Percentiles rank a stretch among this genome's conserved stretches.
Evolutionary conservation across 176 grass and related monocot species (phyloP).

Genomic region (Musa troglodytarum): DNA sequence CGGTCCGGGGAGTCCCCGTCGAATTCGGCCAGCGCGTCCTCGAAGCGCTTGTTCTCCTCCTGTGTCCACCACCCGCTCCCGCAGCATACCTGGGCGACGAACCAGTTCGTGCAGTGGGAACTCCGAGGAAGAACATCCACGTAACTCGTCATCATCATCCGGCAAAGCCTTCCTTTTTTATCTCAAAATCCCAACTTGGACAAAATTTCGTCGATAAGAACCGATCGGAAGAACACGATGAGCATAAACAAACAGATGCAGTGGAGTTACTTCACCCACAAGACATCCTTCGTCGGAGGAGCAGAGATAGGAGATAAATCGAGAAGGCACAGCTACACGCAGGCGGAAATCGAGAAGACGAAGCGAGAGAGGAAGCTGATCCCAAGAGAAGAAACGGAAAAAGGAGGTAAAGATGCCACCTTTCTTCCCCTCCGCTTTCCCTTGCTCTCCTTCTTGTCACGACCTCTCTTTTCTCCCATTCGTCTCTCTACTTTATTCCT

Average conservation of each 20-base stretch:
- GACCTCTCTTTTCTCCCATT: not conserved
- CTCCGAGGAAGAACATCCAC: conserved; percentile 55
- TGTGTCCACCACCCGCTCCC: conserved; percentile 30
- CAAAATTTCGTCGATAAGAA: not conserved
- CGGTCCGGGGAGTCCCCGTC: conserved; percentile 41
- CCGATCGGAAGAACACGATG: not conserved
- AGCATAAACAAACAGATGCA: not conserved
- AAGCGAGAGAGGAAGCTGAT: not conserved
- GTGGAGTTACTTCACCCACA: not conserved
- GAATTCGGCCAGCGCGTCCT: conserved; percentile 49
- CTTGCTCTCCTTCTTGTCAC: too few species aligned
- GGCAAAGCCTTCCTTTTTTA: not conserved
- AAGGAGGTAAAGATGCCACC: not conserved
- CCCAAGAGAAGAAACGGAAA: not conserved
- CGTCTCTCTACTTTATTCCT: not conserved
- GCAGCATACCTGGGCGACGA: not conserved
- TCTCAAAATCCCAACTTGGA: conserved; percentile 1
- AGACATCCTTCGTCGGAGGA: not conserved
- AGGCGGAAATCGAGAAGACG: not conserved
- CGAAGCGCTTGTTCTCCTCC: conserved; percentile 89
- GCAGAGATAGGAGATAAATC: too few species aligned
- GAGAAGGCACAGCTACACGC: too few species aligned
- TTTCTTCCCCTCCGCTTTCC: not conserved
- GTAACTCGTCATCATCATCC: conserved; percentile 51
- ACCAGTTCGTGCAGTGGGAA: conserved; percentile 26